Evolutionary conservation across 2,329 filamentous ascomycete species (phyloP).

Genomic region (Clarireedia paspali): DNA sequence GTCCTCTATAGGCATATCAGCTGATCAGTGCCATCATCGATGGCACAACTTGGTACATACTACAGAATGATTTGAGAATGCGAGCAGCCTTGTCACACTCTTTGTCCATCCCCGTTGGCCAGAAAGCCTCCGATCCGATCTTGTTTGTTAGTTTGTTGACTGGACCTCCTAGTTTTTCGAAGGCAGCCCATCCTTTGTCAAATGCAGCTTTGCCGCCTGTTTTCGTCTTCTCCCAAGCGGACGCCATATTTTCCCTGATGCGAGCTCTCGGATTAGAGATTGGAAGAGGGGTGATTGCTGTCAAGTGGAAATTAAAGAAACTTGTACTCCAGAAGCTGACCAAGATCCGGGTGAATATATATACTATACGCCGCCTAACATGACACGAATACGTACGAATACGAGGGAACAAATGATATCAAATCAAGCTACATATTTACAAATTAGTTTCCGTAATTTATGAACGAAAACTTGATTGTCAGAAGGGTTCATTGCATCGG

Average conservation of each 20-base stretch:
- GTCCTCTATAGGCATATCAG: slow-evolving; percentile 41
- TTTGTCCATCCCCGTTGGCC: slow-evolving; percentile 77
- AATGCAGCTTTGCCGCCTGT: slow-evolving; percentile 8
- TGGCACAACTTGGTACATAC: slow-evolving; percentile 42
- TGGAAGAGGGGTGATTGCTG: neutral
- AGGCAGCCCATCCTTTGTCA: slow-evolving; percentile 10
- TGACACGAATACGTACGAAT: no score
- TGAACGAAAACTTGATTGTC: no score
- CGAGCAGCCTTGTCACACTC: slow-evolving; percentile 88
- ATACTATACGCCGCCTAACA: no score
- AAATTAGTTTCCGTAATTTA: no score
- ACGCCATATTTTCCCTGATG: neutral
- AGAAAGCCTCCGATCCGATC: slow-evolving; percentile 74
- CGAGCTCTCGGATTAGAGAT: neutral
- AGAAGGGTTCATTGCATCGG: no score
- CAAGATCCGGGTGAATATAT: no score
- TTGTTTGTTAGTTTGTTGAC: slow-evolving; percentile 78
- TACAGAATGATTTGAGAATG: slow-evolving; percentile 86
- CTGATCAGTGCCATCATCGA: neutral
- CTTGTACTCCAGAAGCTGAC: no score
- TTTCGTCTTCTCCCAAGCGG: slow-evolving; percentile 8
- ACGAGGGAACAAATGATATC: no score
- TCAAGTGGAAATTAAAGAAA: no score
- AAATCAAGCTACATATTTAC: no score
- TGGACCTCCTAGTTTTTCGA: slow-evolving; percentile 45